These are phyloP conservation scores for Calonectria hongkongensis DNA, from an alignment of 2,329 filamentous ascomycete genomes.

Conservation along the genomic window DNA sequence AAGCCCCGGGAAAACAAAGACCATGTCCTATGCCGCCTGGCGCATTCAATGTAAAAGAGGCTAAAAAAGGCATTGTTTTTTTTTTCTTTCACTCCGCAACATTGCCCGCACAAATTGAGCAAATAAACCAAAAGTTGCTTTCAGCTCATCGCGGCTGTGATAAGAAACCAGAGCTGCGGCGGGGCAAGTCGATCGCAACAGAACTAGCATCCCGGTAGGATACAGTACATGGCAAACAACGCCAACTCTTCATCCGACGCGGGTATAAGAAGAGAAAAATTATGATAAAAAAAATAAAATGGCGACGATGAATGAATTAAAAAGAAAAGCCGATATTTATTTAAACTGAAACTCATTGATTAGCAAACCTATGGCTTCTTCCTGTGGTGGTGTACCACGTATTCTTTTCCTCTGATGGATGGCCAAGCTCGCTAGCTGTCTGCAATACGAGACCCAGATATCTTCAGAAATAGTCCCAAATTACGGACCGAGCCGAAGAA, in stretches of 20 bases:
- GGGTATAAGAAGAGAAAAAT: too few relatives aligned
- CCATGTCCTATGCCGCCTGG: too few relatives aligned
- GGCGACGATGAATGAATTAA: too few relatives aligned
- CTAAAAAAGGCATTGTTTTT: not conserved
- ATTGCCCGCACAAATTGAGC: not conserved
- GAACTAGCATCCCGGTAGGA: not conserved
- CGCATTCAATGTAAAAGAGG: not conserved
- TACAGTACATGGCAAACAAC: too few relatives aligned
- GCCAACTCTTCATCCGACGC: too few relatives aligned
- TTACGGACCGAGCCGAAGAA: slow-evolving; percentile 28
- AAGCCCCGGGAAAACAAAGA: not conserved
- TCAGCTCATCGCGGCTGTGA: slow-evolving; percentile 3
- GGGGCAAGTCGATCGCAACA: not conserved
- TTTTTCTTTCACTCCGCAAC: not conserved
- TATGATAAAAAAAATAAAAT: too few relatives aligned
- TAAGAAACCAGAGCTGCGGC: slow-evolving; percentile 5
- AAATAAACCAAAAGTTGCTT: not conserved
- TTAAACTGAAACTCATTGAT: too few relatives aligned
- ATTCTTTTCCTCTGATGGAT: not conserved
- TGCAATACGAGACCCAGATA: not conserved
- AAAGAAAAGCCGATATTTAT: too few relatives aligned
- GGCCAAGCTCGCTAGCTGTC: not conserved
- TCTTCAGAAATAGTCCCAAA: not conserved
- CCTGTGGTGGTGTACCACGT: too few relatives aligned
- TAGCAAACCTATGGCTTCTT: too few relatives aligned